These are phyloP conservation scores for Aspergillus sp. DNA, from an alignment of 2,329 filamentous ascomycete genomes.

Conservation along the genomic window DNA sequence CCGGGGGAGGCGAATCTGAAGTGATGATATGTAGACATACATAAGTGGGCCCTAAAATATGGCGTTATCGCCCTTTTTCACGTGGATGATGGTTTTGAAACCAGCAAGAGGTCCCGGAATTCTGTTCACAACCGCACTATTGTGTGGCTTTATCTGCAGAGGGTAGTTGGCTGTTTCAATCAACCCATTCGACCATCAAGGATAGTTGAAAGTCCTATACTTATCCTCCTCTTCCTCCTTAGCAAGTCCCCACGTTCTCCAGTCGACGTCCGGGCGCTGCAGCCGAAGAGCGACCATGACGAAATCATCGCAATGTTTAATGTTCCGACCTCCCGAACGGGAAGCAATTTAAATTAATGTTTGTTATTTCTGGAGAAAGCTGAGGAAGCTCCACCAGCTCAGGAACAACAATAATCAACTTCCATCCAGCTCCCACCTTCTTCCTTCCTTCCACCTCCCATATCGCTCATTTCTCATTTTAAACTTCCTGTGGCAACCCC, in stretches of 20 bases:
- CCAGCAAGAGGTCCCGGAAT: background rate
- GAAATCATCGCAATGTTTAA: slow-evolving; percentile 6
- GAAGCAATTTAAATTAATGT: background rate
- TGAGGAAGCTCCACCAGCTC: slow-evolving; percentile 2
- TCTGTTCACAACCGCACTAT: no score
- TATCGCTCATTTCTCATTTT: background rate
- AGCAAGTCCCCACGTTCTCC: background rate
- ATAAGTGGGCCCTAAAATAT: background rate
- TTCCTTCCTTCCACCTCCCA: background rate
- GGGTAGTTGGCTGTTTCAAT: no score
- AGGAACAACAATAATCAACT: background rate
- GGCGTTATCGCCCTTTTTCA: background rate
- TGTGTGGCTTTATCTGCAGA: no score
- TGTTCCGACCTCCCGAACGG: slow-evolving; percentile 1
- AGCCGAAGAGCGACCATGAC: slow-evolving; percentile 12
- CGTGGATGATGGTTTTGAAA: background rate
- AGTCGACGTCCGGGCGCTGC: slow-evolving; percentile 9
- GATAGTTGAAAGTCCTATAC: no score
- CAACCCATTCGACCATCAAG: no score
- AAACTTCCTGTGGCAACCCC: background rate
- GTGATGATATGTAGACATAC: background rate
- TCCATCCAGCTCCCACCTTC: background rate
- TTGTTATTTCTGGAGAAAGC: slow-evolving; percentile 3
- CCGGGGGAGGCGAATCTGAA: background rate
- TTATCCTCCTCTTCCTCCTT: no score